Evolutionary conservation across 2,329 filamentous ascomycete species (phyloP).

Genomic region (Diplocarpon rosae): DNA sequence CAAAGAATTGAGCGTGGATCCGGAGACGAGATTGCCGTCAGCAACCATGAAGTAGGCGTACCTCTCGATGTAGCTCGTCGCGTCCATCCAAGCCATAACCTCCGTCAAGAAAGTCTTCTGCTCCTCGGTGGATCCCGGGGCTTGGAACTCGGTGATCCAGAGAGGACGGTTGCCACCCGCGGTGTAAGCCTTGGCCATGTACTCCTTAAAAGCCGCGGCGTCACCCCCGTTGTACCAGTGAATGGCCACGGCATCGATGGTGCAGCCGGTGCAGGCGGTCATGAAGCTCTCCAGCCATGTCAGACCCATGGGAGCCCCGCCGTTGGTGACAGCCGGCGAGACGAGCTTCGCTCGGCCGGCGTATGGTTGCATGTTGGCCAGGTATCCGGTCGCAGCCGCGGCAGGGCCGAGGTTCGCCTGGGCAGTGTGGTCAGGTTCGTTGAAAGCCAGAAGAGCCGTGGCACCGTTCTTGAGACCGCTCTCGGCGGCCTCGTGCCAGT

Average conservation of each 20-base stretch:
- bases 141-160: conserved; percentile 37
- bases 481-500: conserved; percentile 41
- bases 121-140: conserved; percentile 24
- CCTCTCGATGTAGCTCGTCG: conserved; percentile 28
- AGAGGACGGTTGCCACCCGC: conserved; percentile 30
- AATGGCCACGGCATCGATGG: conserved; percentile 34
- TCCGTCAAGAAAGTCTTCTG: conserved; percentile 31
- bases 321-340: conserved; percentile 38
- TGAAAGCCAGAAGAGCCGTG: conserved; percentile 53
- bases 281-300: conserved; percentile 35
- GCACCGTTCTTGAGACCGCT: conserved; percentile 42
- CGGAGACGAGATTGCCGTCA: conserved; percentile 23
- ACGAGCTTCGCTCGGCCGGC: conserved; percentile 34
- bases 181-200: conserved; percentile 31
- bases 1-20: conserved; percentile 7
- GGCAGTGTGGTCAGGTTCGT: conserved; percentile 54
- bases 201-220: conserved; percentile 31
- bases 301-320: conserved; percentile 31
- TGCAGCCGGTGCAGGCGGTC: conserved; percentile 31
- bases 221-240: conserved; percentile 36
- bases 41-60: conserved; percentile 31
- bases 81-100: conserved; percentile 35
- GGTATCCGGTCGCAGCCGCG: conserved; percentile 31
- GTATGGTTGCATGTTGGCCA: conserved; percentile 35
- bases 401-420: conserved; percentile 41